Conservation (phyloP, 2,329 filamentous ascomycete genomes). For the Chaetomium sp. region DNA sequence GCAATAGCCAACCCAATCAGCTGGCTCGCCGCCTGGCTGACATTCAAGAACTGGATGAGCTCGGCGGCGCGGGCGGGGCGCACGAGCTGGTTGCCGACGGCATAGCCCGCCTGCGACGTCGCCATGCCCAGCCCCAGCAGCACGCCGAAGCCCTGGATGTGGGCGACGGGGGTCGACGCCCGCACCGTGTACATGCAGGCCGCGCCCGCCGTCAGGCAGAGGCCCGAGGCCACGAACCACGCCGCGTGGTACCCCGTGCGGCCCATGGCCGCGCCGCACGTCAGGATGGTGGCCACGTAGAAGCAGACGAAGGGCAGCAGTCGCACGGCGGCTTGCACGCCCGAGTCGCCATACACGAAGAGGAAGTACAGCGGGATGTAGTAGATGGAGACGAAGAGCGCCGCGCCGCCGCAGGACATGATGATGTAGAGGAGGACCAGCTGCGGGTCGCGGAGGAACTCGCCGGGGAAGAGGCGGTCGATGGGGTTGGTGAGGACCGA, state of each 20-base stretch:
- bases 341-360: slow-evolving; percentile 4
- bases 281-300: background rate
- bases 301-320: slow-evolving; percentile 4
- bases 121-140: background rate
- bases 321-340: background rate
- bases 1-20: background rate
- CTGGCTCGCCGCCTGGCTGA: background rate
- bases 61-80: background rate
- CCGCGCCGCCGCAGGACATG: background rate
- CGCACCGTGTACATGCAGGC: background rate
- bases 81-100: background rate
- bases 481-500: background rate
- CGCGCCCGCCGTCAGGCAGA: background rate
- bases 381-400: background rate
- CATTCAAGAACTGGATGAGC: background rate
- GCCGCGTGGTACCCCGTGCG: background rate
- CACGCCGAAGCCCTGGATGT: background rate
- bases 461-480: background rate
- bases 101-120: background rate
- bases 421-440: background rate
- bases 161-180: background rate
- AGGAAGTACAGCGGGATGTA: slow-evolving; percentile 10
- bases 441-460: background rate
- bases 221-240: background rate
- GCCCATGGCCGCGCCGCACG: background rate